Base-by-base conservation (phyloP, 2,329 filamentous ascomycete species). In the Diaporthe aspalathi region DNA sequence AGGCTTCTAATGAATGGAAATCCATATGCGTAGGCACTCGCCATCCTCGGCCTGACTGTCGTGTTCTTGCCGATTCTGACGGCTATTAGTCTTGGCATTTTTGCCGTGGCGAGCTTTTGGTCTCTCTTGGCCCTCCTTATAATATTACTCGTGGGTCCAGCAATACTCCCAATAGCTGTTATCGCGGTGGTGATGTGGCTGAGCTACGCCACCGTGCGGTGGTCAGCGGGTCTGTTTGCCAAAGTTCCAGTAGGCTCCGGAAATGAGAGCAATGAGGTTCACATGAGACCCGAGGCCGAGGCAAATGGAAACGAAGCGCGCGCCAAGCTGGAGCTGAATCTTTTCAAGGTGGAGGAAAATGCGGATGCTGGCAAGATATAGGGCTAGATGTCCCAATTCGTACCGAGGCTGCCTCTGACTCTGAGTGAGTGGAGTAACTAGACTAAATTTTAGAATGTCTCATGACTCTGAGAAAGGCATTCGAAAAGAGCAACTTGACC, bases 161-260 rank as follows among this genome's bases (percentile, higher is more conserved):
- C 8, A 3, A 5, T 63, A 1, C 24, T 47, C n/a, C 20, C 20
- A 7, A 2, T 17, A 2, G 57, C 27, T 9, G 5, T 35, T 1
- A 22, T 32, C 12, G 57, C 20, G 7, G 57, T 20, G 27, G 5
- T 9, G 5, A 35, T 35, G 17, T 49, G 40, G 40, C 40, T 63
- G 27, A 49, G 2, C 40, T 49, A 22, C 27, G 22, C 11, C 17
- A 17, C 57, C 1, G 20, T 49, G 7, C 57, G 43, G 27, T 49
- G 24, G 20, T 47, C 57, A 20, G 27, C 40, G 3, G 27, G 16
- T 11, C 3, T 49, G 40, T 49, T 63, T 27, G 57, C 40, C 11
- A 63, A 63, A 32, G 40, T 49, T 11, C 57, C 40, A 7, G 57
- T 63, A 17, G 57, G 57, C 57, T 63, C 57, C 1, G 57, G 27